These are phyloP conservation scores for Phytophthora ramorum DNA, from an alignment of 352 stramenopile species.

Conservation along the genomic window DNA sequence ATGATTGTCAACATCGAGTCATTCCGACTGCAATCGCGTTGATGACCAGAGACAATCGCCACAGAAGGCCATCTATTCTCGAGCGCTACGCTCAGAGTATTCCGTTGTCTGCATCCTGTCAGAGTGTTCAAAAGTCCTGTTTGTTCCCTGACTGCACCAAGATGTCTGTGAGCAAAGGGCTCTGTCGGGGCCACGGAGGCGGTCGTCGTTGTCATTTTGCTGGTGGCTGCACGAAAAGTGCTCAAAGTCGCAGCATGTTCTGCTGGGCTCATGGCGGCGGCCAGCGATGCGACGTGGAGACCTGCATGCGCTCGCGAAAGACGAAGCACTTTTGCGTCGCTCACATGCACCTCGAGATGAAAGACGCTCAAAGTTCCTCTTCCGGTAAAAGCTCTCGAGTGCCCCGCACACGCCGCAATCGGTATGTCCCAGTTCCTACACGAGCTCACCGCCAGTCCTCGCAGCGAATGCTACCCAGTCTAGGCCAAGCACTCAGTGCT, in stretches of 20 bases:
- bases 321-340: slow-evolving; percentile 70
- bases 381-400: slow-evolving; percentile 17
- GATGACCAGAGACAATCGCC: slow-evolving; percentile 18
- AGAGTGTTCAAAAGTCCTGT: slow-evolving; percentile 71
- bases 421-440: slow-evolving; percentile 23
- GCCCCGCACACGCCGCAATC: slow-evolving; percentile 16
- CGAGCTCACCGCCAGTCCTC: slow-evolving; percentile 8
- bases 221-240: slow-evolving; percentile 65
- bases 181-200: slow-evolving; percentile 73
- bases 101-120: slow-evolving; percentile 56
- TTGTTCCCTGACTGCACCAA: slow-evolving; percentile 63
- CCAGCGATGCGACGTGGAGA: slow-evolving; percentile 65
- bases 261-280: slow-evolving; percentile 77
- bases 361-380: slow-evolving; percentile 1
- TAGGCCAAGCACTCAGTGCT: slow-evolving; percentile 55
- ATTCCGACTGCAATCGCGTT: slow-evolving; percentile 24
- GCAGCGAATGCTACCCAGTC: slow-evolving; percentile 46
- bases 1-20: slow-evolving; percentile 7
- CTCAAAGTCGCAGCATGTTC: slow-evolving; percentile 71
- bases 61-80: slow-evolving; percentile 33
- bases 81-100: slow-evolving; percentile 52
- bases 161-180: slow-evolving; percentile 68
- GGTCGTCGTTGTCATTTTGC: slow-evolving; percentile 68
- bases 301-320: slow-evolving; percentile 76
- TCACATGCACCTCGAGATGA: slow-evolving; percentile 51